These are phyloP conservation scores for Rosellinia necatrix DNA, from an alignment of 2,329 filamentous ascomycete genomes.

Conservation along the genomic window DNA sequence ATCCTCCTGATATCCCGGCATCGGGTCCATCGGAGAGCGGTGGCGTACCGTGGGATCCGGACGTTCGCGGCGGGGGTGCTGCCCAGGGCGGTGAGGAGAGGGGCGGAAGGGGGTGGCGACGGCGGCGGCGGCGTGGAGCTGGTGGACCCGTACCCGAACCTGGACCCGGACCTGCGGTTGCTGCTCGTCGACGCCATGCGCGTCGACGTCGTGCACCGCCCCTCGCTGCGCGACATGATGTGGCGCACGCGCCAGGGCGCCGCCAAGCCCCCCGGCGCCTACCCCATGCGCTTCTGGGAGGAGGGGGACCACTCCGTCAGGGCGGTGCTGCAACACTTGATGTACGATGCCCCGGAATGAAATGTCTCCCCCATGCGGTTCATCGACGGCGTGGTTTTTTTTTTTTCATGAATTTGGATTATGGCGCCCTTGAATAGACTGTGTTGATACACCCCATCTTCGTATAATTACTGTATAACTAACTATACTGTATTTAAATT, in stretches of 20 bases:
- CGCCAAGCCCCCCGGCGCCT: background rate
- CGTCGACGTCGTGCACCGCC: background rate
- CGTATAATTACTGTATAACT: no score
- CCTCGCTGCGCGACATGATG: background rate
- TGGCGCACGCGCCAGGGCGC: background rate
- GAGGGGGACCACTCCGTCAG: background rate
- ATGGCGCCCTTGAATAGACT: no score
- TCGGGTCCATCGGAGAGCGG: background rate
- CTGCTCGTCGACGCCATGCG: background rate
- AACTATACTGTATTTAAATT: no score
- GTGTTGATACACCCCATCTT: no score
- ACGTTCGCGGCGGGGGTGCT: background rate
- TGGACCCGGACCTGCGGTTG: constrained; percentile 9
- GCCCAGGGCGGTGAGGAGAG: background rate
- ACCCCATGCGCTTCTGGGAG: background rate
- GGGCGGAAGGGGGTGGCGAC: no score
- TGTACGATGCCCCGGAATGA: constrained; percentile 8
- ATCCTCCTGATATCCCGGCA: background rate
- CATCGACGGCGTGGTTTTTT: no score
- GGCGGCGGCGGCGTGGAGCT: no score
- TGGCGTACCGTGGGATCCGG: background rate
- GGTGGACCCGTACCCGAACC: background rate
- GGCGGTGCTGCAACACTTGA: background rate
- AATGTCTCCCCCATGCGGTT: no score
- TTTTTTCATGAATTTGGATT: no score